These are phyloP conservation scores for Tuber calosporum DNA, from an alignment of 495 filamentous ascomycete genomes.

Conservation along the genomic window DNA sequence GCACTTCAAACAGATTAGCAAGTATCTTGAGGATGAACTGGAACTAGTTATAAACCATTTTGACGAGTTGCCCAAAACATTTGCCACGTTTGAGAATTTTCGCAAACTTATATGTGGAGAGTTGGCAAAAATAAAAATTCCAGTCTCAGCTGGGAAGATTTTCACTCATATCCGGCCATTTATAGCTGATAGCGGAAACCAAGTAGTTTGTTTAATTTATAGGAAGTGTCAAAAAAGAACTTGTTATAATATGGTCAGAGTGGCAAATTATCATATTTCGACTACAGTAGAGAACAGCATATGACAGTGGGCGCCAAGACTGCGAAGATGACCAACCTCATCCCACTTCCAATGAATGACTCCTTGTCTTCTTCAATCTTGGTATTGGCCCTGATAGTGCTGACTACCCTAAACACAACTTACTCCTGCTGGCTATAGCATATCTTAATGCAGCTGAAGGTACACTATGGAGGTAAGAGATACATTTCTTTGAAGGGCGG, in stretches of 20 bases:
- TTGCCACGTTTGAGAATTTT: conserved; percentile 76
- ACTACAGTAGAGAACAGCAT: conserved; percentile 55
- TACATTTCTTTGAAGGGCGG: conserved; percentile 49
- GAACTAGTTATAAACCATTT: conserved; percentile 65
- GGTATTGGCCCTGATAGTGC: conserved; percentile 66
- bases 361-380: conserved; percentile 80
- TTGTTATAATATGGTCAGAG: background rate
- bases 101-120: conserved; percentile 78
- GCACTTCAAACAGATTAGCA: conserved; percentile 76
- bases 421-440: conserved; percentile 69
- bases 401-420: conserved; percentile 66
- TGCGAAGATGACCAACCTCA: conserved; percentile 65
- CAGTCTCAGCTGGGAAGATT: conserved; percentile 75
- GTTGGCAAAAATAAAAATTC: conserved; percentile 63
- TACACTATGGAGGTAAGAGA: conserved; percentile 60
- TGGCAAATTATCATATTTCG: conserved; percentile 51
- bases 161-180: conserved; percentile 44
- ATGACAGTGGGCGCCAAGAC: conserved; percentile 64
- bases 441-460: conserved; percentile 93
- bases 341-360: conserved; percentile 89
- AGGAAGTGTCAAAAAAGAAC: background rate
- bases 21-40: conserved; percentile 64
- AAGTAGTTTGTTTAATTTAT: background rate
- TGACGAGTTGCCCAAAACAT: conserved; percentile 61
- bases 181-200: conserved; percentile 2